phyloP scores from a whole-genome alignment of 2,329 filamentous ascomycete species.

The Talaromyces sp. region DNA sequence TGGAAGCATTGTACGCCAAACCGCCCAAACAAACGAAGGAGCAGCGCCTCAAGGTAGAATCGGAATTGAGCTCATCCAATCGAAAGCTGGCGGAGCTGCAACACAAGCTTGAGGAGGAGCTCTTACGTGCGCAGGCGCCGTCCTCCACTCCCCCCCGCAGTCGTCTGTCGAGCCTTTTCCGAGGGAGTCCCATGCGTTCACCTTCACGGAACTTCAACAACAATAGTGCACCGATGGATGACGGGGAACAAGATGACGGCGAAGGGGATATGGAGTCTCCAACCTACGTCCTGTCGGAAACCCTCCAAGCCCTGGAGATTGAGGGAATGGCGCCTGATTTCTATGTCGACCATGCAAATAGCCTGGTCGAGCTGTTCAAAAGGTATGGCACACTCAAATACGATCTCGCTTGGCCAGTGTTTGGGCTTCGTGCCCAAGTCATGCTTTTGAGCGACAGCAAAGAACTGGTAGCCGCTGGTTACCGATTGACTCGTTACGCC shows the following conservation, averaged over 20 bases:
- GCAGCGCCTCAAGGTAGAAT: slow-evolving; percentile 76
- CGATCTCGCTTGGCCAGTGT: slow-evolving; percentile 93
- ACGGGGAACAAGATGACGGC: slow-evolving; percentile 37
- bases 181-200: slow-evolving; percentile 57
- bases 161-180: slow-evolving; percentile 61
- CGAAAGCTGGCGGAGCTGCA: slow-evolving; percentile 65
- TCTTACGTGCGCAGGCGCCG: slow-evolving; percentile 60
- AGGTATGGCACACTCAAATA: slow-evolving; percentile 92
- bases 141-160: slow-evolving; percentile 52
- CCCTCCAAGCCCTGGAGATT: slow-evolving; percentile 84
- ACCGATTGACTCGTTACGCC: slow-evolving; percentile 89
- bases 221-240: slow-evolving; percentile 38
- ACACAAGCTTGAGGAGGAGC: slow-evolving; percentile 61
- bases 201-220: slow-evolving; percentile 42
- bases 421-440: slow-evolving; percentile 88
- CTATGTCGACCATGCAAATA: slow-evolving; percentile 91
- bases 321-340: slow-evolving; percentile 90
- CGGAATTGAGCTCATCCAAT: slow-evolving; percentile 88
- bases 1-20: slow-evolving; percentile 91
- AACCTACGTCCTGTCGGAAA: slow-evolving; percentile 85
- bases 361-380: slow-evolving; percentile 94
- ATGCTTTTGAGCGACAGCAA: slow-evolving; percentile 95
- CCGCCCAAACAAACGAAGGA: slow-evolving; percentile 95
- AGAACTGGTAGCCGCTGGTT: slow-evolving; percentile 93
- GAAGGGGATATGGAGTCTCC: slow-evolving; percentile 78